Base-by-base conservation (phyloP, 2,329 filamentous ascomycete genomes). In the Falciphora oryzae region DNA sequence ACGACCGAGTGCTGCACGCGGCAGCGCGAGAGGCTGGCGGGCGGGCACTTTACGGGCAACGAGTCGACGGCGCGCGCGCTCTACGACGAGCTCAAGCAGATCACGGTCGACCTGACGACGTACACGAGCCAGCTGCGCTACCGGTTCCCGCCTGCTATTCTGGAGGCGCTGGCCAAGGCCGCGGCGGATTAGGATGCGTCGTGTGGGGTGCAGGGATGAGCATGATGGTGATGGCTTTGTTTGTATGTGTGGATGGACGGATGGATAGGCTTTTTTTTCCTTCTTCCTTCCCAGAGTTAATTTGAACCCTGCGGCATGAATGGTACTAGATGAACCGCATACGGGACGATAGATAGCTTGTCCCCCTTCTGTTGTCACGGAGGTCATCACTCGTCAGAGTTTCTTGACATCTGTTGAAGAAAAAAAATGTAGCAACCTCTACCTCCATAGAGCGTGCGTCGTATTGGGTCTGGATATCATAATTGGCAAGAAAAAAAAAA, bases 111-210 rank as follows among this genome's bases (percentile, higher is more conserved):
- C 76, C 78, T 97, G 71, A 97, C 95, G 80, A 90, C 95, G 18
- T 98, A 97, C 80, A 94, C 93, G 22, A 94, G 93, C 65, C 87
- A 97, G 83, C 87, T 98, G 73, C 88, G 91, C 73, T 98, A 97
- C 78, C 88, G 95, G 72, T 85, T 98, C 78, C 92, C 92, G 62
- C 90, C 91, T 53, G 85, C 91, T 72, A 83, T 98, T 64, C 94
- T 96, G 77, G 94, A 97, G 80, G 91, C 90, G 68, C 80, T 98
- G 72, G 93, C 93, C 61, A 86, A 89, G 73, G 92, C 91, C 57
- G 91, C 90, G 62, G 88, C 89, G 59, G 90, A 93, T 71, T 85
- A 74, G 57, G 8, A 14, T 32, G 64, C 28, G 58, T 8, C 11
- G 27, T n/a, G 38, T 6, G 22, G 27, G 32, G 38, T 6, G 22